Base-by-base conservation (phyloP, 495 filamentous ascomycete species). In the Penicillium malachiteum region DNA sequence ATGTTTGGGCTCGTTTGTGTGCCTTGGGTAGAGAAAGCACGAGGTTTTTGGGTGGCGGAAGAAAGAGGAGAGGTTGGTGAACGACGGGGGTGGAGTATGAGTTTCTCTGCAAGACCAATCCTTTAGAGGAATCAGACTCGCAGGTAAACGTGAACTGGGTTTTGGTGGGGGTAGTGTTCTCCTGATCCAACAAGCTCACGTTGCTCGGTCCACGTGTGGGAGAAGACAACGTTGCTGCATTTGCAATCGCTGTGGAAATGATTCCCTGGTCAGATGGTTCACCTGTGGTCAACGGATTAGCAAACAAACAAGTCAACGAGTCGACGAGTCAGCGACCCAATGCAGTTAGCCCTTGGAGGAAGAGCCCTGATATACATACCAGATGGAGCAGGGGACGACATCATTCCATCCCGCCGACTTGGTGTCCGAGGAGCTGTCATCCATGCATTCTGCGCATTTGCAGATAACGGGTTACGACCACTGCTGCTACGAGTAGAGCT, bases 91-190 rank as follows among this genome's bases (percentile, higher is more conserved):
- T 53, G 13, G 74, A 54, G 49, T 66, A 65, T 13, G 73, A 52
- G 50, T 64, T 70, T 30, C 75, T 74, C 33, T 81, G 77, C 71
- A 81, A 68, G 4, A 74, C 76, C 76, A 87, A 83, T 38, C 81
- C 82, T 54, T 83, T 87, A 2, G 81, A 79, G 16, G 85, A 83
- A 60, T 90, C 87, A 1, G 88, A 87, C 45, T 90, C 87, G 69
- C 90, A 93, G 2, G 88, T 94, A 68, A 97, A 97, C 13, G 92
- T 96, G 62, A 97, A 97, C 58, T 95, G 90, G 0, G 87, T 85
- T 51, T 91, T 90, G 10, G 84, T 81, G 31, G 79, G 84, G 3
- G 79, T 77, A 7, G 81, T 79, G 14, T 80, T 70, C 68, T 87
- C 82, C 63, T 89, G 88, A 41, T 89, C 85, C 39, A 94, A 65